Base-by-base conservation (phyloP, 129 eudicot species). In the Centrapalus pauciflorus region DNA sequence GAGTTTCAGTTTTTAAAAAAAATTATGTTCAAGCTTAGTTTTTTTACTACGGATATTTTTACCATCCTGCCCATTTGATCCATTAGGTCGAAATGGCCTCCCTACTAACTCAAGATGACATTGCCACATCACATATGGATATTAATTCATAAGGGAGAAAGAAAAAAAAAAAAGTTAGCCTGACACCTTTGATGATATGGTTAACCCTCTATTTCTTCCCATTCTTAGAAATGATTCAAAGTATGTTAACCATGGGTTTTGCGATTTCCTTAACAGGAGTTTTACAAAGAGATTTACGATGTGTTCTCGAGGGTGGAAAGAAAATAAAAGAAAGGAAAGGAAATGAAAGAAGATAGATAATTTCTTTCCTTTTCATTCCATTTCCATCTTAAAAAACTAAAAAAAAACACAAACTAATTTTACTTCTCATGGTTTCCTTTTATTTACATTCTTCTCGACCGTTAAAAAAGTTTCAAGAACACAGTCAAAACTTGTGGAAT, bases 171-270 rank as follows among this genome's bases (percentile, higher is more conserved):
- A 5, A 4, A 1, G 55, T n/a, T 9, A 11, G 33, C 26, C 13
- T 61, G 19, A 12, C 3, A 33, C 6, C 13, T 11, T 40, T 27
- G 27, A n/a, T 20, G 14, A 14, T 43, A 48, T 17, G 25, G 7
- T 48, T 24, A 48, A 17, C 7, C 54, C 25, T 5, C 54, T 48
- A 2, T 48, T 48, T 48, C 19, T 10, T 17, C 16, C 54, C 55
- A 13, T 41, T 60, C 43, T 23, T 29, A 16, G 3, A 17, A 6
- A 40, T 27, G 25, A 25, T 41, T 16, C 29, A 45, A 46, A n/a
- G 41, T 10, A 45, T 27, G 28, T 65, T 21, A 68, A 26, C 48
- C 50, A 65, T 38, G 26, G 65, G 48, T 59, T 57, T 61, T 21
- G 3, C 11, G 10, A 16, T 69, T 55, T 57, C 23, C 57, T 70